Evolutionary conservation across 192 early-diverging fungal genomes (phyloP), one percentile per base, ranked within the genome.

Genomic region (Endogone sp.): DNA sequence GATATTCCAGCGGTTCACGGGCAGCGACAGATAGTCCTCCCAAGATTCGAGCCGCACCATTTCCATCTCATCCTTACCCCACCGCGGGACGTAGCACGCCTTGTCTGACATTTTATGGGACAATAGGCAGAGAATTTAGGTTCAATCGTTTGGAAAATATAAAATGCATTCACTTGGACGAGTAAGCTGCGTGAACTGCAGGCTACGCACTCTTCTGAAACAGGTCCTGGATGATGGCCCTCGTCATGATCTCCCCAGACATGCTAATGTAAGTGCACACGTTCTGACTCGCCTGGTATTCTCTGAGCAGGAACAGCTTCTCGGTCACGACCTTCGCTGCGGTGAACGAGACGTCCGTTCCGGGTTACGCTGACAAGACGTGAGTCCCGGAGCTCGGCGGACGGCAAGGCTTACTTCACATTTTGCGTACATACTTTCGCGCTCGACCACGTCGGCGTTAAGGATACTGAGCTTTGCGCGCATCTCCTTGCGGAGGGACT

Each of bases 1-100:
- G 66, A 91, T 91, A 32, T 80, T 77, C 88, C 87, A 91, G n/a
- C 65, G 77, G 69, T 90, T 91, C 26, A 79, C 70, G 11, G 88
- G 87, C 20, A 91, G 66, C 23, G 82, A 71, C 11, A 78, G 49
- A 63, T 78, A 91, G 64, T 91, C 89, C 11, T 87, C 76, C 70
- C 74, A 76, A 3, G 85, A 87, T 13, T 68, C 71, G 16, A 91
- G 73, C 62, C 75, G 80, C n/a, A 91, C 87, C 89, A 91, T 91
- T 9, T 88, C 84, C 87, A 90, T 88, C 13, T 67, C 70, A 30
- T 77, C 71, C 9, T 74, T 68, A 28, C 62, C 75, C 49, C 84
- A 87, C 25, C 84, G 67, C 6, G 86, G 86, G 21, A 87, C 75
- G 76, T 85, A 87, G 54, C 82, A 84, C 24, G 60, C 58, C 60